These are phyloP conservation scores for Sporobolomyces phaffii DNA, from an alignment of 768 basidiomycete genomes.

Conservation along the genomic window DNA sequence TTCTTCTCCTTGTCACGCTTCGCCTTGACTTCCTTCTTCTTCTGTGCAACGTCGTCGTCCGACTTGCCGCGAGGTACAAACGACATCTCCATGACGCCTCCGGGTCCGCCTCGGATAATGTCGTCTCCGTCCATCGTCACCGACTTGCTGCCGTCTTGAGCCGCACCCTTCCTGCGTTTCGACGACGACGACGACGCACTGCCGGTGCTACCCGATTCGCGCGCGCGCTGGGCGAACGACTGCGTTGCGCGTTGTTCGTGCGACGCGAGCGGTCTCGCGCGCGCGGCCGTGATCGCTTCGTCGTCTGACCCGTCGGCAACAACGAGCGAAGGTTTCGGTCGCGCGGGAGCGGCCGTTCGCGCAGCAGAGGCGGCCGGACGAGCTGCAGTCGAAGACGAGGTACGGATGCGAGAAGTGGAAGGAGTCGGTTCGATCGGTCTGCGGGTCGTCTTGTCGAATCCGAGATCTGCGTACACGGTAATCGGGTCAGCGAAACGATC, in stretches of 20 bases:
- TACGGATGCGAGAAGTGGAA: slow-evolving; percentile 1
- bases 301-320: slow-evolving; percentile 52
- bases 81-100: slow-evolving; percentile 43
- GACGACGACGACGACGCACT: background rate
- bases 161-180: slow-evolving; percentile 20
- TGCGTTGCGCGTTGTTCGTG: slow-evolving; percentile 28
- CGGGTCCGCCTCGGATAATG: slow-evolving; percentile 46
- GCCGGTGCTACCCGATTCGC: background rate
- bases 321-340: slow-evolving; percentile 53
- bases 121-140: slow-evolving; percentile 41
- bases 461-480: slow-evolving; percentile 43
- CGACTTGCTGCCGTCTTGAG: too few species aligned
- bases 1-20: slow-evolving; percentile 48
- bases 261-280: slow-evolving; percentile 19
- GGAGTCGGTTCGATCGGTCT: slow-evolving; percentile 48
- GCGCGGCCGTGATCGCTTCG: slow-evolving; percentile 14
- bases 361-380: too few species aligned
- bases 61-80: slow-evolving; percentile 38
- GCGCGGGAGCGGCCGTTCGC: slow-evolving; percentile 51
- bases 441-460: slow-evolving; percentile 49
- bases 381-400: slow-evolving; percentile 40
- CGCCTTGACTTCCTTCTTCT: slow-evolving; percentile 48
- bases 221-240: slow-evolving; percentile 32
- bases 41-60: slow-evolving; percentile 46
- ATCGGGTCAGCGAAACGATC: too few species aligned